phyloP scores from a whole-genome alignment of 805 yeast genomes.

The Pichia occidentalis region DNA sequence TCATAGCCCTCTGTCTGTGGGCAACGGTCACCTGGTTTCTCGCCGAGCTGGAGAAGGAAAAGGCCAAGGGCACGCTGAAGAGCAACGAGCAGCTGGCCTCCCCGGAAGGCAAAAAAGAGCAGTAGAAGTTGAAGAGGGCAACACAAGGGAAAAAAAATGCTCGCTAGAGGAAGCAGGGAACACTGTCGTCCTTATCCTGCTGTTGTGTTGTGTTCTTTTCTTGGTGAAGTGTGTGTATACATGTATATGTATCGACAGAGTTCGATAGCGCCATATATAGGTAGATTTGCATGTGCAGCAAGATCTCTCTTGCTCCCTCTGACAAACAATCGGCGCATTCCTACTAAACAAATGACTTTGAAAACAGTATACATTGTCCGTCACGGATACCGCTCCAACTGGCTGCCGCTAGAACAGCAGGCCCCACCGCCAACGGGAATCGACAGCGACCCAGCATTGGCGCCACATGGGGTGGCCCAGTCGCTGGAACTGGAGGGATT shows the following conservation, averaged over 20 bases:
- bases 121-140: constrained; percentile 3
- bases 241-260: too few relatives aligned
- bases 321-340: too few relatives aligned
- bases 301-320: constrained; percentile 1
- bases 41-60: constrained; percentile 48
- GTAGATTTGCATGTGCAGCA: neutral
- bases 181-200: too few relatives aligned
- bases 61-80: constrained; percentile 36
- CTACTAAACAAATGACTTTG: too few relatives aligned
- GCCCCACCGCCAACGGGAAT: constrained; percentile 90
- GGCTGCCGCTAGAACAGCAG: constrained; percentile 76
- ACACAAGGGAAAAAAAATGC: neutral
- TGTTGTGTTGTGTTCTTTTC: too few relatives aligned
- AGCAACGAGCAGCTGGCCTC: constrained; percentile 35
- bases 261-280: too few relatives aligned
- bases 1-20: constrained; percentile 53
- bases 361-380: constrained; percentile 64
- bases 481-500: constrained; percentile 71
- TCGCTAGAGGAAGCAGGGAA: too few relatives aligned
- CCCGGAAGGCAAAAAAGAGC: constrained; percentile 12
- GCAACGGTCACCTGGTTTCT: constrained; percentile 84
- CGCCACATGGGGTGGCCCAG: constrained; percentile 83
- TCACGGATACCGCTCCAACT: constrained; percentile 88
- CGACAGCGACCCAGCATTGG: constrained; percentile 82
- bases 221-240: too few relatives aligned